Conservation (phyloP, 139 green algal genomes). For the Parachlorella kessleri region DNA sequence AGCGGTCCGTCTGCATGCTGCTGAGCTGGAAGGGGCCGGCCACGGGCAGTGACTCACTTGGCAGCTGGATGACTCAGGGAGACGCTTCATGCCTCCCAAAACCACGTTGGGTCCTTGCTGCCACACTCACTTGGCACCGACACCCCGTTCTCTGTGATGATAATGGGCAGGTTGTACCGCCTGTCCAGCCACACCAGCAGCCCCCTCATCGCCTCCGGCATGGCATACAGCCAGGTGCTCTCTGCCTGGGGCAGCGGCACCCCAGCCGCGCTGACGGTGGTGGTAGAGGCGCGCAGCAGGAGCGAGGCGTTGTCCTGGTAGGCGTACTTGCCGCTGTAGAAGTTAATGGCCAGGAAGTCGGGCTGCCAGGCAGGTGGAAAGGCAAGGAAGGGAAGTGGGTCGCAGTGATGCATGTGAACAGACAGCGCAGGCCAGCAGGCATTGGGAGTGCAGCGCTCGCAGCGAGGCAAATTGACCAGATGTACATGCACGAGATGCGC, state of each 20-base stretch:
- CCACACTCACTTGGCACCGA: conserved; percentile 24
- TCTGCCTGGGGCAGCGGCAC: conserved; percentile 23
- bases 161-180: conserved; percentile 28
- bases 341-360: conserved; percentile 68
- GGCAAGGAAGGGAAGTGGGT: background rate
- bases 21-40: too few relatives aligned
- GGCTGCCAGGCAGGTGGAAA: background rate
- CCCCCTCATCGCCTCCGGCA: conserved; percentile 50
- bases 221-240: conserved; percentile 42
- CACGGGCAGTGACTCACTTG: too few relatives aligned
- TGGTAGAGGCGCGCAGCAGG: background rate
- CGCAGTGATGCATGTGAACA: background rate
- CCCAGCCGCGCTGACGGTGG: background rate
- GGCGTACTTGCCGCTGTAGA: conserved; percentile 51
- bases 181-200: conserved; percentile 38
- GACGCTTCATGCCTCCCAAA: too few relatives aligned
- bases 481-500: too few relatives aligned
- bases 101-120: too few relatives aligned
- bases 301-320: background rate
- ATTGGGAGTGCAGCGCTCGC: too few relatives aligned
- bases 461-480: too few relatives aligned
- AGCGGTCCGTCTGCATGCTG: too few relatives aligned
- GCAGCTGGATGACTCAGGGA: too few relatives aligned
- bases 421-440: background rate
- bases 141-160: conserved; percentile 40